phyloP scores from a whole-genome alignment of 2,329 filamentous ascomycete species.

The Hymenoscyphus repandus region DNA sequence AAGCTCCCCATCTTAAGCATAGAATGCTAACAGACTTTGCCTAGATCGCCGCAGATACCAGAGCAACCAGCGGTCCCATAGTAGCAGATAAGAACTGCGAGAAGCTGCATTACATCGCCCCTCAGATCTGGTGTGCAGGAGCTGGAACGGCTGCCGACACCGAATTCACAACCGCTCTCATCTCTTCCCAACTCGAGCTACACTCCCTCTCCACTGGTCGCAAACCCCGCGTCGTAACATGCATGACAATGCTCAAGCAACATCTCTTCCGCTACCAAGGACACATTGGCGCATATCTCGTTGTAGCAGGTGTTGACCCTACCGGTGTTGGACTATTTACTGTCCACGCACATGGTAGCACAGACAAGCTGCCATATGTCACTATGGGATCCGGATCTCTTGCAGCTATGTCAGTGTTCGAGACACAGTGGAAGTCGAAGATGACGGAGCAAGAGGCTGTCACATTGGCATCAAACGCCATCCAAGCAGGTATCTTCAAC shows the following conservation, averaged over 20 bases:
- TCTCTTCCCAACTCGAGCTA: slow-evolving; percentile 97
- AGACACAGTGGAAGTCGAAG: slow-evolving; percentile 85
- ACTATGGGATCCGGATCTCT: slow-evolving; percentile 97
- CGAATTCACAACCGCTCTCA: slow-evolving; percentile 97
- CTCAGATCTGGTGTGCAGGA: slow-evolving; percentile 98
- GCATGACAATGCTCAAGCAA: slow-evolving; percentile 99
- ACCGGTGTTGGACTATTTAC: slow-evolving; percentile 95
- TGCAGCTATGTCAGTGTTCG: slow-evolving; percentile 96
- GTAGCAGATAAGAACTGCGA: slow-evolving; percentile 99
- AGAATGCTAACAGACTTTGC: slow-evolving; percentile 16
- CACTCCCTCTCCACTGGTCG: slow-evolving; percentile 95
- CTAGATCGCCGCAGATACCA: slow-evolving; percentile 94
- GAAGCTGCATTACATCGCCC: slow-evolving; percentile 98
- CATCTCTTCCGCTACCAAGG: slow-evolving; percentile 98
- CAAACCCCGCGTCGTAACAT: slow-evolving; percentile 94
- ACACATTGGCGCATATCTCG: slow-evolving; percentile 95
- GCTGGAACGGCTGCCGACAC: slow-evolving; percentile 97
- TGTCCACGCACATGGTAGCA: slow-evolving; percentile 95
- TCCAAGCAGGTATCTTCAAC: slow-evolving; percentile 97
- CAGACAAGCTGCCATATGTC: slow-evolving; percentile 97
- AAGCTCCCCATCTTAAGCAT: not conserved
- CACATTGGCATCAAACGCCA: slow-evolving; percentile 76
- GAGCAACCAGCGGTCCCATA: slow-evolving; percentile 94
- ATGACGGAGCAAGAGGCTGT: slow-evolving; percentile 78
- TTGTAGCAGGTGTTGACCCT: slow-evolving; percentile 93